These are phyloP conservation scores for Backusella mclennaniae DNA, from an alignment of 192 early-diverging fungal species.

Conservation along the genomic window DNA sequence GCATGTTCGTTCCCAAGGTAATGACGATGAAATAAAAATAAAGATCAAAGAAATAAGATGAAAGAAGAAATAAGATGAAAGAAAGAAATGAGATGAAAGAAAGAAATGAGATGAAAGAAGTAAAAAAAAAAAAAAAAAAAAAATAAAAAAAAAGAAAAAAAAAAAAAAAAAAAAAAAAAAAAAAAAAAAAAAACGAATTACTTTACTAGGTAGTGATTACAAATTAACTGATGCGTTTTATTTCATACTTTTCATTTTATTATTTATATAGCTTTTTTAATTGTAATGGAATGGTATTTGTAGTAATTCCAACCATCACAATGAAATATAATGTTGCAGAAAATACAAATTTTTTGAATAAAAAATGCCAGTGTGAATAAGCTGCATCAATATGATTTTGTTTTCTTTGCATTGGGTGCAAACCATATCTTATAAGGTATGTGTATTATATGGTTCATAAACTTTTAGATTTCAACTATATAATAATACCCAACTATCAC, in stretches of 20 bases:
- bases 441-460: background rate
- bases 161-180: too few species aligned
- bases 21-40: too few species aligned
- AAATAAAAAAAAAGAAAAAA: too few species aligned
- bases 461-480: too few species aligned
- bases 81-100: too few species aligned
- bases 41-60: too few species aligned
- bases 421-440: background rate
- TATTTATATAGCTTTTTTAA: background rate
- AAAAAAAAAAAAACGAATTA: background rate
- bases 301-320: conserved; percentile 1
- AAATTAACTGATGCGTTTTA: background rate
- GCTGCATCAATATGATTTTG: background rate
- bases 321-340: background rate
- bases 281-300: background rate
- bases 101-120: too few species aligned
- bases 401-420: background rate
- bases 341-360: background rate
- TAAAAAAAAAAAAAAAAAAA: too few species aligned
- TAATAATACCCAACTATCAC: background rate
- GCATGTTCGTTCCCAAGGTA: too few species aligned
- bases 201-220: background rate
- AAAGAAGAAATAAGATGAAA: too few species aligned
- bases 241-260: background rate
- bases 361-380: background rate